Conservation (phyloP, 2,329 filamentous ascomycete species). For the Celoporthe dispersa region DNA sequence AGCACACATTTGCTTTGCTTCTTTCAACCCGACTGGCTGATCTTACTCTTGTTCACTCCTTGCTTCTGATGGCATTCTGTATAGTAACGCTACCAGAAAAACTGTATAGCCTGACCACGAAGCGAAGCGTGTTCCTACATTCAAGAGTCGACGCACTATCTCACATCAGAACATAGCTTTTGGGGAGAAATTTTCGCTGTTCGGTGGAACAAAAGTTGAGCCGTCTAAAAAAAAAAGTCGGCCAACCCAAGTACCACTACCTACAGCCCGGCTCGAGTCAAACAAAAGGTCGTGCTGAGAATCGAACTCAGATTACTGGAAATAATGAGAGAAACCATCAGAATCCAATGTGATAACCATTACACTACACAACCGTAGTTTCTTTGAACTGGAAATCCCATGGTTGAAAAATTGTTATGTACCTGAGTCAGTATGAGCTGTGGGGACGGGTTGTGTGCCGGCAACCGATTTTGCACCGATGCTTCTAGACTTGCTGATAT, state of each 20-base stretch:
- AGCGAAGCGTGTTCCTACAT: background rate
- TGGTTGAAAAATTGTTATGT: background rate
- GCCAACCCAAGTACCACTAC: background rate
- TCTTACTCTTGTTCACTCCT: background rate
- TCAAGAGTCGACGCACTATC: background rate
- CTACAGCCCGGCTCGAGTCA: no score
- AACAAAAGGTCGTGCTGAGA: slow-evolving; percentile 18
- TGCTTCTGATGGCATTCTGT: no score
- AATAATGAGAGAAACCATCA: slow-evolving; percentile 3
- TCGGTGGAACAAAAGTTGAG: no score
- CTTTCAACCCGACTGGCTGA: background rate
- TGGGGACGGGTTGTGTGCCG: background rate
- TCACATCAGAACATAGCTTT: background rate
- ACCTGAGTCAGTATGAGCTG: background rate
- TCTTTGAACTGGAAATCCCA: background rate
- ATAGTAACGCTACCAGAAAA: no score
- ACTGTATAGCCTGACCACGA: background rate
- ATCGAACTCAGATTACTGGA: slow-evolving; percentile 26
- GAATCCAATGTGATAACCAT: slow-evolving; percentile 30
- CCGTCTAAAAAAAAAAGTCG: background rate
- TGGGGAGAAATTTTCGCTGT: background rate
- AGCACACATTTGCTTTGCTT: background rate
- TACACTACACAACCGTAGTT: slow-evolving; percentile 26
- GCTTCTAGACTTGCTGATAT: background rate
- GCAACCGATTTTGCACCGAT: background rate